Conservation (phyloP, 768 basidiomycete species). For the Russula sp. region DNA sequence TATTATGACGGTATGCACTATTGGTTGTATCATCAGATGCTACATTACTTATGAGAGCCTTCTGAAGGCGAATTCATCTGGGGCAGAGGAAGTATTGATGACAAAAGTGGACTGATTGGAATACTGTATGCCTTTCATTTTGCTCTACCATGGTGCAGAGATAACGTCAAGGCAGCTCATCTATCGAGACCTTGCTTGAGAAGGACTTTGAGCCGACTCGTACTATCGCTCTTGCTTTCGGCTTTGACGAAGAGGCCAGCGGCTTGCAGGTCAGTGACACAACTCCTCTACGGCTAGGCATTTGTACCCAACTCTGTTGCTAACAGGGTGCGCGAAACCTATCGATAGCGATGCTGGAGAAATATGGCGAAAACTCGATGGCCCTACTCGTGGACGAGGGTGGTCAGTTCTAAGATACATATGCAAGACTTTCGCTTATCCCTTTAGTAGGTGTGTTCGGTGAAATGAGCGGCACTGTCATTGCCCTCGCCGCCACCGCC, state of each 20-base stretch:
- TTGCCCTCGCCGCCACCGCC: slow-evolving; percentile 58
- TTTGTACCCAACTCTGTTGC: neutral
- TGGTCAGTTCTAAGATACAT: slow-evolving; percentile 36
- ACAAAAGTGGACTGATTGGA: slow-evolving; percentile 34
- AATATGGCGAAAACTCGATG: slow-evolving; percentile 67
- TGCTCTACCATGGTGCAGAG: neutral
- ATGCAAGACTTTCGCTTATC: neutral
- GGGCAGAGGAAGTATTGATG: slow-evolving; percentile 34
- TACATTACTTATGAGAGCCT: neutral
- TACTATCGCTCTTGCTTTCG: slow-evolving; percentile 28
- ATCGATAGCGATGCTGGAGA: slow-evolving; percentile 42
- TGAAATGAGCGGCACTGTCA: slow-evolving; percentile 45
- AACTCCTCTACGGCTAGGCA: neutral
- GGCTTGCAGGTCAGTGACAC: slow-evolving; percentile 23
- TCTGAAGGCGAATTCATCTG: slow-evolving; percentile 28
- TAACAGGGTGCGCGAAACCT: slow-evolving; percentile 51
- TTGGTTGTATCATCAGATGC: neutral
- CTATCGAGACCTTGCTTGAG: slow-evolving; percentile 37
- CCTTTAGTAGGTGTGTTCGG: slow-evolving; percentile 42
- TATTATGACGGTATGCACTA: slow-evolving; percentile 43
- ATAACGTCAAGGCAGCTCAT: slow-evolving; percentile 24
- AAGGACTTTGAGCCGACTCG: slow-evolving; percentile 37
- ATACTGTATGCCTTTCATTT: slow-evolving; percentile 27
- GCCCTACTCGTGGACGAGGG: slow-evolving; percentile 88
- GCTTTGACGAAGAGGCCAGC: slow-evolving; percentile 41